A percentile compares a stretch with the other conserved stretches of the same genome.
phyloP scores from a whole-genome alignment of 2,329 filamentous ascomycete species.

The Xylariaceae sp. region DNA sequence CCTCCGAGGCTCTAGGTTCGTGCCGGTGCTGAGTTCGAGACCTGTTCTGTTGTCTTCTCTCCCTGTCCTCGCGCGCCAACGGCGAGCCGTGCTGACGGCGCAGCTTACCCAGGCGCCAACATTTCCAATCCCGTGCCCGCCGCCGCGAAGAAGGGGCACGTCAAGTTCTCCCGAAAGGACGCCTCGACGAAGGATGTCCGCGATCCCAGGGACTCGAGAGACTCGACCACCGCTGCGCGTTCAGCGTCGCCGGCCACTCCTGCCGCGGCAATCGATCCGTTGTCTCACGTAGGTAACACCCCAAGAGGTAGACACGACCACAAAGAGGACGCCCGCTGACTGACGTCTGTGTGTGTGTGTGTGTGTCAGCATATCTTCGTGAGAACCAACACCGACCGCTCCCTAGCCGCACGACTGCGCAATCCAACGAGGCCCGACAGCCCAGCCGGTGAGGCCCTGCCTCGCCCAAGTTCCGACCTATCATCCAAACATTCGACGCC shows the following conservation, averaged over 20 bases:
- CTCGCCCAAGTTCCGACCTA: slow-evolving; percentile 35
- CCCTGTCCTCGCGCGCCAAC: not conserved
- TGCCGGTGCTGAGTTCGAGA: too few species aligned
- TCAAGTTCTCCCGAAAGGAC: slow-evolving; percentile 19
- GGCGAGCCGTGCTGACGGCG: slow-evolving; percentile 7
- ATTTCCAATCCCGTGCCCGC: slow-evolving; percentile 11
- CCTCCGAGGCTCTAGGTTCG: too few species aligned
- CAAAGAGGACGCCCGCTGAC: too few species aligned
- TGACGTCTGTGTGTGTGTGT: slow-evolving; percentile 2
- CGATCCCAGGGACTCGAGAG: slow-evolving; percentile 15
- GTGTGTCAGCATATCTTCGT: slow-evolving; percentile 37
- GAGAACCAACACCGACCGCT: slow-evolving; percentile 26
- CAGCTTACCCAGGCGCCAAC: slow-evolving; percentile 15
- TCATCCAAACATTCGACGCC: slow-evolving; percentile 26
- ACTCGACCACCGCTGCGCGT: slow-evolving; percentile 12
- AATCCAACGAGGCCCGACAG: slow-evolving; percentile 45
- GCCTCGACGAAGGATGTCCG: slow-evolving; percentile 18
- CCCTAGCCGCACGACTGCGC: slow-evolving; percentile 39
- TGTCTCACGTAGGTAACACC: slow-evolving; percentile 52
- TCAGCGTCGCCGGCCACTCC: slow-evolving; percentile 10
- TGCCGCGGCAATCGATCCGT: slow-evolving; percentile 51
- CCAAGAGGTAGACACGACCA: too few species aligned
- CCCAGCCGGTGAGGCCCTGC: slow-evolving; percentile 33
- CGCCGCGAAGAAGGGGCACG: slow-evolving; percentile 15
- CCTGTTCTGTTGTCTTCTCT: too few species aligned